Evolutionary conservation across 768 basidiomycete genomes (phyloP).

Genomic region (Mrakia frigida): DNA sequence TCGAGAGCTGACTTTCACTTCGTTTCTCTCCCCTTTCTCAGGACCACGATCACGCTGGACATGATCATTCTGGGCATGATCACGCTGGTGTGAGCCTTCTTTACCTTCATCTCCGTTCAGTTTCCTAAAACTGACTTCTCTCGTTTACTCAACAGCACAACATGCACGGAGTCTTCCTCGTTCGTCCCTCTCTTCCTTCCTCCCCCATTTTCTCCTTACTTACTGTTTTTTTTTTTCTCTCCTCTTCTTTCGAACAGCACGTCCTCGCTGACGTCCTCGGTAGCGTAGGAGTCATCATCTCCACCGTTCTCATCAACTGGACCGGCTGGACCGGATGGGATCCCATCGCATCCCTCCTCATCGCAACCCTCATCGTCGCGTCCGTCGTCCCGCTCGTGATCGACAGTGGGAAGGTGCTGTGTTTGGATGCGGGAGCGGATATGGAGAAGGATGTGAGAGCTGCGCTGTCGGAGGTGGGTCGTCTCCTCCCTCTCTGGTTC

Average conservation of each 20-base stretch:
- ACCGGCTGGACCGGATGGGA: slow-evolving; percentile 99
- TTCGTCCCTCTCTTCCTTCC: slow-evolving; percentile 25
- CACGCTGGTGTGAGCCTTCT: slow-evolving; percentile 14
- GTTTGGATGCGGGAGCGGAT: slow-evolving; percentile 68
- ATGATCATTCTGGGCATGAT: slow-evolving; percentile 21
- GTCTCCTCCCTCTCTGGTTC: slow-evolving; percentile 41
- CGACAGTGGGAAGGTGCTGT: slow-evolving; percentile 82
- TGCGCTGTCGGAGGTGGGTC: slow-evolving; percentile 47
- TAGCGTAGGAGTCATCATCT: slow-evolving; percentile 95
- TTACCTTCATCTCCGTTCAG: too few relatives aligned
- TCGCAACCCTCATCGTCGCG: slow-evolving; percentile 87
- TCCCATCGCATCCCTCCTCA: slow-evolving; percentile 94
- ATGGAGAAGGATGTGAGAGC: slow-evolving; percentile 46
- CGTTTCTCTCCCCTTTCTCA: slow-evolving; percentile 5
- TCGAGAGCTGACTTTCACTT: neutral
- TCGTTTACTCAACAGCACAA: slow-evolving; percentile 54
- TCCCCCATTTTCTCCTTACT: neutral
- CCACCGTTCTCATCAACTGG: slow-evolving; percentile 86
- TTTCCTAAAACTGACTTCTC: neutral
- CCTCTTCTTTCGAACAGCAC: slow-evolving; percentile 48
- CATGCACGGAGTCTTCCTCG: slow-evolving; percentile 86
- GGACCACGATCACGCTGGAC: slow-evolving; percentile 27
- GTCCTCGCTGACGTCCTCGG: slow-evolving; percentile 97
- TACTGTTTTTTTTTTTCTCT: neutral
- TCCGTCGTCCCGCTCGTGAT: slow-evolving; percentile 93